phyloP scores from a whole-genome alignment of 1,139 yeast species.

The Hansenula sp. region DNA sequence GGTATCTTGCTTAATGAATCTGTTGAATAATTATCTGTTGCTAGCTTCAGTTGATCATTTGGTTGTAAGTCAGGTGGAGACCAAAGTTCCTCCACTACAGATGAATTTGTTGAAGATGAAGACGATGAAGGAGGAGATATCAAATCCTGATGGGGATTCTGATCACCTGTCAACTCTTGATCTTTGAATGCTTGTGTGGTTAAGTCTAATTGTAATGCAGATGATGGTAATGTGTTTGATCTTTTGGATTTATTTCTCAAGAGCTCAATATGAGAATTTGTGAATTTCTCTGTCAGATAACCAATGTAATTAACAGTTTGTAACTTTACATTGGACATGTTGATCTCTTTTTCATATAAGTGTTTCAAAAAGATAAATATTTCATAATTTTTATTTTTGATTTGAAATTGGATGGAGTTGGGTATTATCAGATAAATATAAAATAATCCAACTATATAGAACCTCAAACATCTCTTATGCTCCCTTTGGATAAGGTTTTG shows the following conservation, averaged over 20 bases:
- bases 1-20: slow-evolving; percentile 6
- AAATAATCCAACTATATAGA: slow-evolving; percentile 31
- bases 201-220: slow-evolving; percentile 11
- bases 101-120: slow-evolving; percentile 13
- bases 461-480: slow-evolving; percentile 19
- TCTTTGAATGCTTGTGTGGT: slow-evolving; percentile 6
- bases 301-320: slow-evolving; percentile 30
- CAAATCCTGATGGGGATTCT: background rate
- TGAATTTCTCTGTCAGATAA: slow-evolving; percentile 19
- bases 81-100: slow-evolving; percentile 28
- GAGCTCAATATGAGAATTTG: slow-evolving; percentile 2
- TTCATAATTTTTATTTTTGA: slow-evolving; percentile 33
- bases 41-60: slow-evolving; percentile 31
- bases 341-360: slow-evolving; percentile 30
- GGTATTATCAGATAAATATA: slow-evolving; percentile 33
- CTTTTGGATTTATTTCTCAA: slow-evolving; percentile 9
- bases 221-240: slow-evolving; percentile 18
- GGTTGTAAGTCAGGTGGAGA: slow-evolving; percentile 33
- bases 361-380: slow-evolving; percentile 30
- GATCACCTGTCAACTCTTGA: slow-evolving; percentile 1
- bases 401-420: slow-evolving; percentile 33
- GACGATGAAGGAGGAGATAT: slow-evolving; percentile 4
- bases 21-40: slow-evolving; percentile 12
- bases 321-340: slow-evolving; percentile 32
- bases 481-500: slow-evolving; percentile 11